phyloP scores from a whole-genome alignment of 352 stramenopile species.

The Globisporangium splendens region DNA sequence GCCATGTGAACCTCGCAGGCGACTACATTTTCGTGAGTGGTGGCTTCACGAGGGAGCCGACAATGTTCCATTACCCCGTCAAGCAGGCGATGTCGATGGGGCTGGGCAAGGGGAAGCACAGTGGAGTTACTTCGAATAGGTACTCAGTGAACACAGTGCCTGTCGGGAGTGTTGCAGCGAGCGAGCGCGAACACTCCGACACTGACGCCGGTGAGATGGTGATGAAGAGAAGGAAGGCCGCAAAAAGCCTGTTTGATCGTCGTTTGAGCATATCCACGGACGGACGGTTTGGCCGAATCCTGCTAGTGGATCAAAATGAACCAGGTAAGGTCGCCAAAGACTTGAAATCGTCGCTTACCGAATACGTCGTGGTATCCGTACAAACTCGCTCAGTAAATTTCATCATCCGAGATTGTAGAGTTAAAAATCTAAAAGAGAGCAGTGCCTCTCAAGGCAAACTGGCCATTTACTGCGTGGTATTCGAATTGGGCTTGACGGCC shows the following conservation, averaged over 20 bases:
- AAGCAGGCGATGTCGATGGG: constrained; percentile 35
- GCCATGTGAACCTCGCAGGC: constrained; percentile 31
- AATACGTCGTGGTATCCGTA: constrained; percentile 28
- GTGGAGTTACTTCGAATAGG: not conserved
- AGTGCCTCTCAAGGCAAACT: too few species aligned
- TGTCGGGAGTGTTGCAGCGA: not conserved
- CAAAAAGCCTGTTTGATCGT: constrained; percentile 27
- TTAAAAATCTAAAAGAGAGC: too few species aligned
- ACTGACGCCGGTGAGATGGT: not conserved
- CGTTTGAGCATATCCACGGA: constrained; percentile 17
- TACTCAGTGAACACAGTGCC: not conserved
- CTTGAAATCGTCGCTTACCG: constrained; percentile 1
- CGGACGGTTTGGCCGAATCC: constrained; percentile 18
- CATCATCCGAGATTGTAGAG: too few species aligned
- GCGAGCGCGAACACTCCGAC: not conserved
- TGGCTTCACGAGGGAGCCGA: constrained; percentile 27
- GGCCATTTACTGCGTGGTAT: too few species aligned
- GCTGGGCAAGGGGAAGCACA: constrained; percentile 1
- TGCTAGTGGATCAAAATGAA: constrained; percentile 24
- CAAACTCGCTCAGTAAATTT: constrained; percentile 13
- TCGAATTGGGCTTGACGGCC: too few species aligned
- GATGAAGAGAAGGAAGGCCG: not conserved
- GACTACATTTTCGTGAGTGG: constrained; percentile 48
- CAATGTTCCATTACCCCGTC: constrained; percentile 30
- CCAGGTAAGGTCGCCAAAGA: constrained; percentile 14